Evolutionary conservation across 208 protist species (phyloP).

Genomic region (Tritrichomonas foetus): DNA sequence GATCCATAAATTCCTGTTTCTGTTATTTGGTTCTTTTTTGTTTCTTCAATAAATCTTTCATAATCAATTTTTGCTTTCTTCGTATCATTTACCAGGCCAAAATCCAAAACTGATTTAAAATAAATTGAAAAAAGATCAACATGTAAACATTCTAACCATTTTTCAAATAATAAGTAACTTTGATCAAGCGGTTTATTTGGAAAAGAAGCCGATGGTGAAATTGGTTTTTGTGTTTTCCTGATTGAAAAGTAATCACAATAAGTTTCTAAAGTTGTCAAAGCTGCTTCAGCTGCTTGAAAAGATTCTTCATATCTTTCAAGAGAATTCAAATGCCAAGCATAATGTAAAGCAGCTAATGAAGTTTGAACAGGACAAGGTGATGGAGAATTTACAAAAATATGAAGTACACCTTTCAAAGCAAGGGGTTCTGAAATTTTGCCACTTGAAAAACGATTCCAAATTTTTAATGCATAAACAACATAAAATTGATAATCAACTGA

Average conservation of each 20-base stretch:
- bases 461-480: neutral
- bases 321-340: neutral
- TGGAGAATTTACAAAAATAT: neutral
- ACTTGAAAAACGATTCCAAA: neutral
- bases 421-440: neutral
- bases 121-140: neutral
- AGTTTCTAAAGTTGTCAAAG: neutral
- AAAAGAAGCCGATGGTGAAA: neutral
- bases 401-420: neutral
- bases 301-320: neutral
- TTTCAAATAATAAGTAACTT: neutral
- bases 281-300: neutral
- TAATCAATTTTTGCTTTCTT: neutral
- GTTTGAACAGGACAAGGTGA: neutral
- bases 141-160: conserved; percentile 9
- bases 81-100: neutral
- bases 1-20: neutral
- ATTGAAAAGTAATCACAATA: neutral
- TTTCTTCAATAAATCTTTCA: neutral
- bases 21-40: neutral
- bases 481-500: conserved; percentile 27
- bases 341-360: neutral
- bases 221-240: neutral
- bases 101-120: neutral
- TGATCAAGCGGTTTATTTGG: neutral